A percentile compares a stretch with the other conserved stretches of the same genome.
These are phyloP conservation scores for Debaryomyces sp. DNA, from an alignment of 1,139 yeast species.

Conservation along the genomic window DNA sequence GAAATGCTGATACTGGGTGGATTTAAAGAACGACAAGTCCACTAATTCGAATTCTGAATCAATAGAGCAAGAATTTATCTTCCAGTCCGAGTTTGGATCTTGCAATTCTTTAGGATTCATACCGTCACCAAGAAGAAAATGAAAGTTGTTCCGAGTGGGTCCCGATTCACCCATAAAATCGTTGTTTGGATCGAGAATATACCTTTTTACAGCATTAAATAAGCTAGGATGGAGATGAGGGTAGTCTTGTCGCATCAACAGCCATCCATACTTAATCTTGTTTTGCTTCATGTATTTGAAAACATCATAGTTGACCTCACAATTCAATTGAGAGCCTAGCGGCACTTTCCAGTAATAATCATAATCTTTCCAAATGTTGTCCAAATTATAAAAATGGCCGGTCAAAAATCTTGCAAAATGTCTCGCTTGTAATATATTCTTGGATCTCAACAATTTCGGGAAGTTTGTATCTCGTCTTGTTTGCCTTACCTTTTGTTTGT, in stretches of 20 bases:
- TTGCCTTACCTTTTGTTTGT: constrained; percentile 48
- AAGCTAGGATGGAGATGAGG: constrained; percentile 16
- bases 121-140: constrained; percentile 12
- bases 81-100: constrained; percentile 11
- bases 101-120: constrained; percentile 5
- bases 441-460: constrained; percentile 8
- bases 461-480: constrained; percentile 48
- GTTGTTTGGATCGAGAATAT: constrained; percentile 9
- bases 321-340: constrained; percentile 54
- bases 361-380: constrained; percentile 39
- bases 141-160: constrained; percentile 10
- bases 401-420: constrained; percentile 69
- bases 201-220: constrained; percentile 13
- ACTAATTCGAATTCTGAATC: constrained; percentile 21
- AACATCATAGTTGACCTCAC: constrained; percentile 63
- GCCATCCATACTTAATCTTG: constrained; percentile 55
- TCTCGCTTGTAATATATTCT: constrained; percentile 25
- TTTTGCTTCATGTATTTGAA: constrained; percentile 57
- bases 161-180: constrained; percentile 9
- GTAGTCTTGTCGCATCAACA: constrained; percentile 17
- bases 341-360: constrained; percentile 72
- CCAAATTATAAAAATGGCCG: constrained; percentile 47
- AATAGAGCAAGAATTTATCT: constrained; percentile 16
- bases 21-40: constrained; percentile 14
- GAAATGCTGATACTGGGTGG: constrained; percentile 15